Percentiles rank a stretch among this genome's conserved stretches.
Conservation (phyloP, 768 basidiomycete species). For the Suillus tomentosus region DNA sequence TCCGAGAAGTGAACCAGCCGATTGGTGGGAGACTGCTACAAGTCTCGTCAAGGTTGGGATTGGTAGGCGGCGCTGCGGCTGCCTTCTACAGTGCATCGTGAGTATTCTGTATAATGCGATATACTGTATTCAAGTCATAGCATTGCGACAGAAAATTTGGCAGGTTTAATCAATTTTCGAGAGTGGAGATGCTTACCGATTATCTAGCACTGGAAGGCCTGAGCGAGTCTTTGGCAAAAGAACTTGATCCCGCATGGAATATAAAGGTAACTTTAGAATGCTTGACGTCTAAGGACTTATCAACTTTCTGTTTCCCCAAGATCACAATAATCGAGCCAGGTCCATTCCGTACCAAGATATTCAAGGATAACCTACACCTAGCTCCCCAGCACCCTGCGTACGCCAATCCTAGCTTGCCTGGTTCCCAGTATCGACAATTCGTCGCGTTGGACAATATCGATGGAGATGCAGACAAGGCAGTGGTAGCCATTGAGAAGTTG, state of each 20-base stretch:
- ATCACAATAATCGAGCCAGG: constrained; percentile 16
- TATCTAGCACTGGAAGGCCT: constrained; percentile 34
- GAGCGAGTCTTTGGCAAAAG: constrained; percentile 35
- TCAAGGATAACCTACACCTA: constrained; percentile 5
- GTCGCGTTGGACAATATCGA: neutral
- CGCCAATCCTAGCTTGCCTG: constrained; percentile 7
- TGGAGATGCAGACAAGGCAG: constrained; percentile 16
- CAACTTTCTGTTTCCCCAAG: neutral
- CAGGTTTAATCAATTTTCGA: neutral
- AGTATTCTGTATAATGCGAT: constrained; percentile 10
- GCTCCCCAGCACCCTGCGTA: constrained; percentile 12
- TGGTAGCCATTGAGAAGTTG: constrained; percentile 11
- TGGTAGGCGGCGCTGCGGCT: constrained; percentile 19
- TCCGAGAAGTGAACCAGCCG: constrained; percentile 42
- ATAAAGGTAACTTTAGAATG: constrained; percentile 34
- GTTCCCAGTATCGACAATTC: constrained; percentile 9
- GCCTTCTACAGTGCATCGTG: constrained; percentile 32
- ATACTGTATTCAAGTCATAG: neutral
- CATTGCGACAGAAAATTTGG: constrained; percentile 10
- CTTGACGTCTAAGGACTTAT: neutral
- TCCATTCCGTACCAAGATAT: constrained; percentile 17
- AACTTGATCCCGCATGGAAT: constrained; percentile 45
- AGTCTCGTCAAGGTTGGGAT: constrained; percentile 37
- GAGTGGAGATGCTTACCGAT: neutral
- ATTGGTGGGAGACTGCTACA: constrained; percentile 41